These are phyloP conservation scores for Coemansia javaensis DNA, from an alignment of 192 early-diverging fungal species.

Conservation along the genomic window DNA sequence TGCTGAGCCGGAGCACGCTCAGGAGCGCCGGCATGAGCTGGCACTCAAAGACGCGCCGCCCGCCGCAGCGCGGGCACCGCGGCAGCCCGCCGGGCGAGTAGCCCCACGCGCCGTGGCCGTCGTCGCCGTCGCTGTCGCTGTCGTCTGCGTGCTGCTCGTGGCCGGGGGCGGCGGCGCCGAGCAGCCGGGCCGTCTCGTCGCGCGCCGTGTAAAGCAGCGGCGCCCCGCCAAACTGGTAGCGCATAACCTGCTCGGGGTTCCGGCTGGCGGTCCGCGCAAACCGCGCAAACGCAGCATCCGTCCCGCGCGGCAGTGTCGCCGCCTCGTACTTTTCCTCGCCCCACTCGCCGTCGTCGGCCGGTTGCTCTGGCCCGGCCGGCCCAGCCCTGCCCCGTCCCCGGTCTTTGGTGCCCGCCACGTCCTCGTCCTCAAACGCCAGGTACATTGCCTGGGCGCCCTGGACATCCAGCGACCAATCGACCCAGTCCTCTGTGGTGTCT, in stretches of 20 bases:
- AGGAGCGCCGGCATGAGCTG: conserved; percentile 90
- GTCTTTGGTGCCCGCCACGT: neutral
- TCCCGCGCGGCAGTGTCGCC: conserved; percentile 58
- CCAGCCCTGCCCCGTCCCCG: neutral
- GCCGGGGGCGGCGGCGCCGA: conserved; percentile 13
- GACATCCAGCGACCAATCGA: conserved; percentile 20
- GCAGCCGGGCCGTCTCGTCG: conserved; percentile 47
- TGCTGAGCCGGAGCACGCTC: conserved; percentile 62
- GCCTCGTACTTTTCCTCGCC: conserved; percentile 82
- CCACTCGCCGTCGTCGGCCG: conserved; percentile 60
- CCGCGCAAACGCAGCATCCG: conserved; percentile 74
- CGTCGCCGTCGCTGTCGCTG: conserved; percentile 10
- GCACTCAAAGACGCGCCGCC: conserved; percentile 75
- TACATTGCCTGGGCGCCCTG: conserved; percentile 17
- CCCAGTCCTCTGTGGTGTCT: too few relatives aligned
- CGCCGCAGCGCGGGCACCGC: conserved; percentile 61
- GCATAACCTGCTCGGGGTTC: conserved; percentile 80
- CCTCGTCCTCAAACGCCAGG: conserved; percentile 30
- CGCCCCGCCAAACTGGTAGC: conserved; percentile 68
- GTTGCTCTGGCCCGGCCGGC: neutral
- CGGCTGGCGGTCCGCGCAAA: conserved; percentile 67
- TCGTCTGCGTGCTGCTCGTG: too few relatives aligned
- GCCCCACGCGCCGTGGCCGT: conserved; percentile 14
- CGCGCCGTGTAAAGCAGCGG: conserved; percentile 65
- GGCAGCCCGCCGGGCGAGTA: conserved; percentile 51